Evolutionary conservation across 352 stramenopile species (phyloP).

Genomic region (Globisporangium megalacanthum): DNA sequence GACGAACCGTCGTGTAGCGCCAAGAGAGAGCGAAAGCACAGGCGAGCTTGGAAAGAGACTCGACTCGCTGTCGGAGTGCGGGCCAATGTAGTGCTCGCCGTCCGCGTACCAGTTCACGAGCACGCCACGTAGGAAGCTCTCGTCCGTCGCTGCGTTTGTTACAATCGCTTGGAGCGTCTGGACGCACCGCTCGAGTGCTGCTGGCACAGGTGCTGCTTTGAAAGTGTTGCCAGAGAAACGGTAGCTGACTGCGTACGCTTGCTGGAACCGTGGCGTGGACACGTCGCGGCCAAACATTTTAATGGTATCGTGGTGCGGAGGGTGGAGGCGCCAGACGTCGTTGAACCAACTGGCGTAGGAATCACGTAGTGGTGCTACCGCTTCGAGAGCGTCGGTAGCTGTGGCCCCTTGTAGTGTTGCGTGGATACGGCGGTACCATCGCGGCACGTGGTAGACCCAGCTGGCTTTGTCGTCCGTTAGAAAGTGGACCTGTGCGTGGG

Average conservation of each 20-base stretch:
- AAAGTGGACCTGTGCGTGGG: constrained; percentile 9
- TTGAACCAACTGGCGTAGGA: constrained; percentile 17
- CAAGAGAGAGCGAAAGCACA: constrained; percentile 35
- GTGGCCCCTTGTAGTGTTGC: too few species aligned
- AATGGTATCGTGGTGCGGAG: constrained; percentile 48
- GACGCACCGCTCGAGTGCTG: constrained; percentile 31
- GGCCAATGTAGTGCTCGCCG: constrained; percentile 76
- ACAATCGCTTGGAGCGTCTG: constrained; percentile 39
- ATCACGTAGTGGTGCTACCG: neutral
- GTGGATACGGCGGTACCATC: constrained; percentile 39
- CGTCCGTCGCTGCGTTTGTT: constrained; percentile 18
- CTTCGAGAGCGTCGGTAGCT: too few species aligned
- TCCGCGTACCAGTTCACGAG: constrained; percentile 85
- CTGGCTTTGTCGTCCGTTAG: constrained; percentile 28
- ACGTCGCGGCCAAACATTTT: constrained; percentile 64
- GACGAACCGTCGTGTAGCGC: constrained; percentile 32
- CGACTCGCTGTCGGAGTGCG: constrained; percentile 67
- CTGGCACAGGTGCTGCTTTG: constrained; percentile 34
- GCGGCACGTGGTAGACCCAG: constrained; percentile 56
- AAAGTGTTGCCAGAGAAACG: constrained; percentile 61
- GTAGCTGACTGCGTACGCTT: constrained; percentile 49
- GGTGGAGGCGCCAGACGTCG: constrained; percentile 56
- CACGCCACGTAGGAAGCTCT: constrained; percentile 32
- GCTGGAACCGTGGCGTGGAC: constrained; percentile 61
- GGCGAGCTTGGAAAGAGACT: constrained; percentile 34